phyloP scores from a whole-genome alignment of 2,329 filamentous ascomycete species.

The Verticillium albo-atrum region DNA sequence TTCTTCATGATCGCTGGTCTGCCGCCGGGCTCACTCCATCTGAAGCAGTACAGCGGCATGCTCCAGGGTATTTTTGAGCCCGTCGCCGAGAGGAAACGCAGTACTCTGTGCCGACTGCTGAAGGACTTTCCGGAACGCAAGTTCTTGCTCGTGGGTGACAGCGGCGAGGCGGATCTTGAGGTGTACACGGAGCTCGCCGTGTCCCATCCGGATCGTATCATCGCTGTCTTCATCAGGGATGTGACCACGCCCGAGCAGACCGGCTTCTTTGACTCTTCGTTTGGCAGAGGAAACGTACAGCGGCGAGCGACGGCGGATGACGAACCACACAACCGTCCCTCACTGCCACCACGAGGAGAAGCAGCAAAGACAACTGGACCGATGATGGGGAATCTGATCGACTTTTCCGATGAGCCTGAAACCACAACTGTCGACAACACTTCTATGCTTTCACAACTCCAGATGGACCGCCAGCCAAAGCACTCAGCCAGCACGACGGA shows the following conservation, averaged over 20 bases:
- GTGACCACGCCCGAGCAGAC: constrained; percentile 75
- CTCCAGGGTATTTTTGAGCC: constrained; percentile 97
- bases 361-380: constrained; percentile 26
- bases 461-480: constrained; percentile 13
- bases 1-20: constrained; percentile 80
- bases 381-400: constrained; percentile 55
- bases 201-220: constrained; percentile 75
- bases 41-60: constrained; percentile 97
- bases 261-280: constrained; percentile 71
- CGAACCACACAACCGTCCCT: constrained; percentile 19
- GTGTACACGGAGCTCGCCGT: constrained; percentile 93
- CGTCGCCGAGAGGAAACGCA: constrained; percentile 90
- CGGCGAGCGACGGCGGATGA: constrained; percentile 10
- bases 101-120: constrained; percentile 79
- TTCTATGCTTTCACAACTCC: constrained; percentile 23
- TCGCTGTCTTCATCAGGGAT: constrained; percentile 90
- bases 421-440: constrained; percentile 22
- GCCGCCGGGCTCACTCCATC: constrained; percentile 83
- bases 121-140: constrained; percentile 83
- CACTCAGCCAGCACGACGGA: constrained; percentile 22
- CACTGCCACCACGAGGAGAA: constrained; percentile 23
- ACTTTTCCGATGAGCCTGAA: constrained; percentile 51
- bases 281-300: constrained; percentile 18
- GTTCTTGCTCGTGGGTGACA: constrained; percentile 92
- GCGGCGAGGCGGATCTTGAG: constrained; percentile 93